These are phyloP conservation scores for Grosmannia huntii DNA, from an alignment of 2,329 filamentous ascomycete genomes.

Conservation along the genomic window DNA sequence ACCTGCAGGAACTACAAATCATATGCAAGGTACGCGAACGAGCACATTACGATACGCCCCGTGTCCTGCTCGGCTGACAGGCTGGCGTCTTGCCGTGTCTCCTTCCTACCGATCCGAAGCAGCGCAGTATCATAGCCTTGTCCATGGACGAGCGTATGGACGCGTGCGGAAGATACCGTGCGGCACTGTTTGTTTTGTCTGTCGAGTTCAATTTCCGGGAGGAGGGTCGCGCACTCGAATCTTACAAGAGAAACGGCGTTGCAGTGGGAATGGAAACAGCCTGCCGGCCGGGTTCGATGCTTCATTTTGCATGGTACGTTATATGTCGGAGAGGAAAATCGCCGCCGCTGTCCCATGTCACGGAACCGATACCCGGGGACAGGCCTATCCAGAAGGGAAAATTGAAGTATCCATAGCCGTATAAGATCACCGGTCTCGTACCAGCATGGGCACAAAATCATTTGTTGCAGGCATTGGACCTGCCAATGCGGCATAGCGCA, in stretches of 20 bases:
- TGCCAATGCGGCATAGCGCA: conserved; percentile 3
- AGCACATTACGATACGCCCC: not conserved
- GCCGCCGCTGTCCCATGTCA: conserved; percentile 4
- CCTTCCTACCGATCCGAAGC: not conserved
- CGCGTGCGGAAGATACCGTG: no score
- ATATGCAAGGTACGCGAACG: conserved; percentile 1
- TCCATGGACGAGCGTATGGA: no score
- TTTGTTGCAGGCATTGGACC: not conserved
- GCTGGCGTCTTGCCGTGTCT: no score
- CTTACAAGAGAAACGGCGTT: no score
- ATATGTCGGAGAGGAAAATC: not conserved
- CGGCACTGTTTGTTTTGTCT: no score
- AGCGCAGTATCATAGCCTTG: no score
- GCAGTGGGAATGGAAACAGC: no score
- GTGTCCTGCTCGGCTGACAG: no score
- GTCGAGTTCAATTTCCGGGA: no score
- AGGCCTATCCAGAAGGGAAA: conserved; percentile 1
- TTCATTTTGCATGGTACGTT: not conserved
- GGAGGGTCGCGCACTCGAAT: no score
- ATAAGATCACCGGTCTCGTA: no score
- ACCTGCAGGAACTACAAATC: conserved; percentile 1
- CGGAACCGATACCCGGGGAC: conserved; percentile 11
- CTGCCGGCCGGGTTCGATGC: not conserved
- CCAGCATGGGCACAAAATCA: no score
- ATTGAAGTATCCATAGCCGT: not conserved